Evolutionary conservation across 495 filamentous ascomycete species (phyloP), one percentile per base, ranked within the genome.

Genomic region (Trichoderma gamsii): DNA sequence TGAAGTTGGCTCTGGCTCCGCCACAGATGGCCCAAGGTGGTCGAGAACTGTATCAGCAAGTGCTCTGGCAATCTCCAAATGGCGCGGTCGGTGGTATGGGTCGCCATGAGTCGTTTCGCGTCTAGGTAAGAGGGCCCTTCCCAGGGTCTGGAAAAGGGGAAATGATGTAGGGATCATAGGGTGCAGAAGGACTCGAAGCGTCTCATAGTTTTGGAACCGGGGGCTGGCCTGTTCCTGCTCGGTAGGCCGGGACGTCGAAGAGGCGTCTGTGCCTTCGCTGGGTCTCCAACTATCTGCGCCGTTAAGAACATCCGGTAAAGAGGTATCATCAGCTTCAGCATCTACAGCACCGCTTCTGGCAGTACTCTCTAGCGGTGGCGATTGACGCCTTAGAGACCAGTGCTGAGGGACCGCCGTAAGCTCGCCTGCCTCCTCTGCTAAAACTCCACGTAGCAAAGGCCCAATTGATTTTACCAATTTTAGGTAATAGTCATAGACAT

Each of bases 361-460:
- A 25, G 11, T 21, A 25, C 56, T 25, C 3, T 29, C 56, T 52
- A 25, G 27, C n/a, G 46, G 66, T 25, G 51, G 51, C 15, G 63
- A 65, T 9, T 65, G 41, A 41, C 64, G 64, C 25, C 72, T 74
- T 16, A 68, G 67, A 18, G 75, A 78, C 81, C 81, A 84, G 66
- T 79, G 71, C 49, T 73, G 74, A 7, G 81, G 81, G 7, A 81
- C 79, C n/a, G 77, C 69, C 15, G 69, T 73, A n/a, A 71, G 71
- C 41, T 97, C 78, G 0, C 88, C 73, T 41, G 91, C 90, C 69
- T 94, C 91, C 75, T 99, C 96, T 82, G 89, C 89, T 27, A 95
- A 82, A 68, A 92, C 90, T 64, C 86, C 86, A 38, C 89, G 87
- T 68, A 96, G 85, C 38, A 99, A 80, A 35, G 85, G 84, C 11